Base-by-base conservation (phyloP, 768 basidiomycete genomes). In the Phylloporus sp. region DNA sequence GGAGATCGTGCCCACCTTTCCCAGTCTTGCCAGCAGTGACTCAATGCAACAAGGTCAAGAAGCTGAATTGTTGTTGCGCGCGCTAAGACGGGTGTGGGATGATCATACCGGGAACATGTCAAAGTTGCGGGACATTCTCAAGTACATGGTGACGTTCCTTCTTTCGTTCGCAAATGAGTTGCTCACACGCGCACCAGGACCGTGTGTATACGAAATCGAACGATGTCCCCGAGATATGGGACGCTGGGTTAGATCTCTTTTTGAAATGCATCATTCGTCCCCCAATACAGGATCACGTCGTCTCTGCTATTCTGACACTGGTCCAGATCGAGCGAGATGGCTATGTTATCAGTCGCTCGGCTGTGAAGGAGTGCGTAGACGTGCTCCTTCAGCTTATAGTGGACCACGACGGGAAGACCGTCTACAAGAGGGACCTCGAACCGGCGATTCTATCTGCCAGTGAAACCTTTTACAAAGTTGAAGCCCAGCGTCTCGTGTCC, bases 281-380 rank as follows among this genome's bases (percentile, higher is more conserved):
- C 36, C 85, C 92, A 44, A 95, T 98, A 71, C 84, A 88, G 59
- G 81, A 84, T 27, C 89, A 93, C 59, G 70, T 98, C 55, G 76
- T 91, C 54, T 73, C 79, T 10, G 90, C 91, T n/a, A 77, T 97
- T 45, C 77, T 98, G 43, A 80, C 80, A 27, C 89, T 95, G 70
- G 85, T 99, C 49, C 88, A 84, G 54, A 82, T 91, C 47, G 97
- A 99, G 62, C 86, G 97, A 15, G 88, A 95, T 56, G 94, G 94
- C 23, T 89, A 88, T 63, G 81, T 80, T 41, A 92, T 98, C 62
- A 91, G 91, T 62, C 86, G 89, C n/a, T 91, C 92, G 2, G 85
- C 90, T 3, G 83, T 97, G 46, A 88, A 91, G 62, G 88, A 87
- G 58, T 92, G 88, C 56, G 85, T 95, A 20, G 90, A 93, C 36